A percentile compares a stretch with the other conserved stretches of the same genome.
phyloP scores from a whole-genome alignment of 2,329 filamentous ascomycete genomes.

The Colletotrichum cordylinicola region DNA sequence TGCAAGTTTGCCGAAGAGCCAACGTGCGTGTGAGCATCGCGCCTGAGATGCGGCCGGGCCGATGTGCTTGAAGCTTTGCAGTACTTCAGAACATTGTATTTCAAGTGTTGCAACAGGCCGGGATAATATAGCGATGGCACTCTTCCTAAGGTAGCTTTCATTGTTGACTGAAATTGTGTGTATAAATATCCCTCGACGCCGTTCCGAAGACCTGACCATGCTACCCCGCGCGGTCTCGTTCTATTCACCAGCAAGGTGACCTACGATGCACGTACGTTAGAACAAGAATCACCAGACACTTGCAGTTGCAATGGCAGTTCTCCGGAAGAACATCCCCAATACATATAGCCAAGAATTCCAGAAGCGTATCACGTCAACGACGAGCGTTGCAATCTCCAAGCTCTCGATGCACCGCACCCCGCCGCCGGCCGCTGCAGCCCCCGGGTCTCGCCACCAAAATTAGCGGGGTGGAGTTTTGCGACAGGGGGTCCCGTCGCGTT shows the following conservation, averaged over 20 bases:
- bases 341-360: background rate
- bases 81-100: background rate
- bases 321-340: background rate
- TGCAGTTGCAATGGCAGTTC: background rate
- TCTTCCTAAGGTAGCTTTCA: background rate
- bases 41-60: background rate
- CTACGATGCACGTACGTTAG: background rate
- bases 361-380: background rate
- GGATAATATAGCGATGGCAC: background rate
- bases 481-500: background rate
- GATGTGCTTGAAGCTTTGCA: background rate
- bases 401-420: background rate
- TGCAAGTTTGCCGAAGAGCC: background rate
- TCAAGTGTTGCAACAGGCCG: background rate
- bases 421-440: background rate
- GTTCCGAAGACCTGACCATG: background rate
- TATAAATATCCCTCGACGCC: too few species aligned
- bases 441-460: background rate
- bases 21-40: background rate
- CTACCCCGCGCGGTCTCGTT: background rate
- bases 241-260: background rate
- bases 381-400: background rate
- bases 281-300: background rate
- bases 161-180: background rate
- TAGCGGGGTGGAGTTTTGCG: background rate